These are phyloP conservation scores for Rhodosorus marinus DNA, from an alignment of 23 red algal genomes.

Conservation along the genomic window DNA sequence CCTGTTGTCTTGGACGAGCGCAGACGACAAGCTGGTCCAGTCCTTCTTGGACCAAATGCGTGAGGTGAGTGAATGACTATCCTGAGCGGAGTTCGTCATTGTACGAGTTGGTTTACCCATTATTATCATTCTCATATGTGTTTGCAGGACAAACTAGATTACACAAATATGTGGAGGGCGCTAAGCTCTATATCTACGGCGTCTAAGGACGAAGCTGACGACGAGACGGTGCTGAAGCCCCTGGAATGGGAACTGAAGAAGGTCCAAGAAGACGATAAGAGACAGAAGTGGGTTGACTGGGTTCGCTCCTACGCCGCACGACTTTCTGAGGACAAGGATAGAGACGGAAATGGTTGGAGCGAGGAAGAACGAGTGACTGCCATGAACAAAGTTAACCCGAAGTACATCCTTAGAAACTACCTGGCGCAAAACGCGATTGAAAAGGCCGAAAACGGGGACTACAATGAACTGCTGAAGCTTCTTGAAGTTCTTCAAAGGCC, in stretches of 20 bases:
- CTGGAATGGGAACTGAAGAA: conserved; percentile 8
- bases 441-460: conserved; percentile 67
- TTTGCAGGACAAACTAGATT: conserved; percentile 57
- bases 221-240: conserved; percentile 9
- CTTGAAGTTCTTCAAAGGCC: conserved; percentile 46
- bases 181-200: conserved; percentile 14
- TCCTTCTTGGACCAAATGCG: conserved; percentile 58
- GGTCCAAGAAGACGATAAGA: conserved; percentile 2
- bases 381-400: conserved; percentile 64
- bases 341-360: conserved; percentile 3
- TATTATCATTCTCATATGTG: too few relatives aligned
- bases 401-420: conserved; percentile 93
- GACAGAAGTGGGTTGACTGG: conserved; percentile 42
- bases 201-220: conserved; percentile 7
- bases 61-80: too few relatives aligned
- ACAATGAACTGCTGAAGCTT: conserved; percentile 28
- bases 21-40: conserved; percentile 23
- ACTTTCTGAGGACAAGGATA: too few relatives aligned
- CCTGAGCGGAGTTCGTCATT: too few relatives aligned
- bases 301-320: conserved; percentile 29
- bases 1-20: conserved; percentile 14
- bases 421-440: conserved; percentile 76
- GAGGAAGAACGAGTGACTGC: conserved; percentile 11
- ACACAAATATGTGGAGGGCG: conserved; percentile 71
- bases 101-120: too few relatives aligned